phyloP scores from a whole-genome alignment of 495 filamentous ascomycete species.

The Staphylotrichum tortipilum region DNA sequence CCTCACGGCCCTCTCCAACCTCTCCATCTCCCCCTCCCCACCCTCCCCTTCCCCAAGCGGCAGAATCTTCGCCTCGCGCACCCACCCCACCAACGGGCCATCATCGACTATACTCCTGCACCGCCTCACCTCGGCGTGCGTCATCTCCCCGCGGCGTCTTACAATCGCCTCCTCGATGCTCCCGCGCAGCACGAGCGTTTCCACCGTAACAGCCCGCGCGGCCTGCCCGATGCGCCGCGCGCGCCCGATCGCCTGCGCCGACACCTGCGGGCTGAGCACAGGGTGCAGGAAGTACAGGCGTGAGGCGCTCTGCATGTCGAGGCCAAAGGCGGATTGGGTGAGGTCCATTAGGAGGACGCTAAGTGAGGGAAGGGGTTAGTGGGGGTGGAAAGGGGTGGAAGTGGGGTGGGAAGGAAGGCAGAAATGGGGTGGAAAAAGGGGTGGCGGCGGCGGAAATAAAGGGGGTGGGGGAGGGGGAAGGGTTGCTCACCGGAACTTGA shows the following conservation, averaged over 20 bases:
- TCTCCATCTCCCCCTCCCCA: slow-evolving; percentile 48
- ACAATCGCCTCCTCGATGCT: slow-evolving; percentile 85
- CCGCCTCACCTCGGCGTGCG: slow-evolving; percentile 58
- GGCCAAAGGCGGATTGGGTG: slow-evolving; percentile 73
- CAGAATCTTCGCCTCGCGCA: slow-evolving; percentile 61
- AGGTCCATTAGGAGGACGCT: slow-evolving; percentile 87
- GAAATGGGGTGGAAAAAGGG: no score
- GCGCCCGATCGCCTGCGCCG: slow-evolving; percentile 87
- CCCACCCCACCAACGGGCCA: slow-evolving; percentile 64
- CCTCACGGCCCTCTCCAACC: slow-evolving; percentile 43
- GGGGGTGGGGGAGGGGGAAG: background rate
- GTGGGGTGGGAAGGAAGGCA: background rate
- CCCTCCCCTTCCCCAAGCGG: slow-evolving; percentile 32
- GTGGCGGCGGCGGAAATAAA: background rate
- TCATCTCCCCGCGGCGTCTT: slow-evolving; percentile 65
- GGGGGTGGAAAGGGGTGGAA: no score
- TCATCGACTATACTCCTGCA: slow-evolving; percentile 70
- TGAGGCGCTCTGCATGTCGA: slow-evolving; percentile 74
- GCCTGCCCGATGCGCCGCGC: slow-evolving; percentile 83
- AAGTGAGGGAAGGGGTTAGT: slow-evolving; percentile 20
- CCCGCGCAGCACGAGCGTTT: slow-evolving; percentile 73
- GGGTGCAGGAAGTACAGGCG: slow-evolving; percentile 90
- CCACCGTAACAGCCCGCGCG: slow-evolving; percentile 69
- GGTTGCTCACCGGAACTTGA: slow-evolving; percentile 34
- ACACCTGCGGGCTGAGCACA: slow-evolving; percentile 74